phyloP scores from a whole-genome alignment of 1,284 basidiomycete genomes.

The Flammula alnicola region DNA sequence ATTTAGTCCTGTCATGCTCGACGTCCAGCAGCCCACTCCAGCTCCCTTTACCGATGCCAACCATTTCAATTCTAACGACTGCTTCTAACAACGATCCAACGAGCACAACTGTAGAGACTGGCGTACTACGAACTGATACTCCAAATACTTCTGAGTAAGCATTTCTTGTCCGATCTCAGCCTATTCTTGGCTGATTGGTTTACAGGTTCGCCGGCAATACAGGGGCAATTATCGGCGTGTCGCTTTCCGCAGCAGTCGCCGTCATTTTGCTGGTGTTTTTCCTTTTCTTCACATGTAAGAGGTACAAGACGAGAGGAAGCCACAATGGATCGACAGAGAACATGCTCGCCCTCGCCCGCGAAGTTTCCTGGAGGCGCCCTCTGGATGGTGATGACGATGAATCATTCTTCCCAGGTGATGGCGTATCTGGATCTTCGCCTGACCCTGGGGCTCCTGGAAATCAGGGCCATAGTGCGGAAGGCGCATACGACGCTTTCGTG shows the following conservation, averaged over 20 bases:
- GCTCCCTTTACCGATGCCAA: too few species aligned
- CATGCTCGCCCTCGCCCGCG: slow-evolving; percentile 20
- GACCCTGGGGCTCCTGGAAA: too few species aligned
- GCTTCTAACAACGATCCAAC: background rate
- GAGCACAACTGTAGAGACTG: slow-evolving; percentile 12
- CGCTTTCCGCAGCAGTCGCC: slow-evolving; percentile 29
- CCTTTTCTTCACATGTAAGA: slow-evolving; percentile 33
- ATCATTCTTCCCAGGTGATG: slow-evolving; percentile 12
- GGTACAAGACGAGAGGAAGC: slow-evolving; percentile 23
- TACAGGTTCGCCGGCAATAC: slow-evolving; percentile 38
- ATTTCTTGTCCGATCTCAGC: background rate
- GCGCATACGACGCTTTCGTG: background rate
- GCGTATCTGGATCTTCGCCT: too few species aligned
- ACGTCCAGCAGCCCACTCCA: too few species aligned
- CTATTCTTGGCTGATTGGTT: background rate
- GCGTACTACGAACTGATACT: slow-evolving; percentile 26
- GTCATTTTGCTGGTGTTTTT: slow-evolving; percentile 27
- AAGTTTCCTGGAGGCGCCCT: slow-evolving; percentile 30
- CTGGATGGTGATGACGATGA: slow-evolving; percentile 33
- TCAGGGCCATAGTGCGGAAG: background rate
- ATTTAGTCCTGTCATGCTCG: too few species aligned
- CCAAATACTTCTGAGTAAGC: slow-evolving; percentile 23
- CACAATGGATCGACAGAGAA: slow-evolving; percentile 20
- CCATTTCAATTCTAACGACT: background rate
- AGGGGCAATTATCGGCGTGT: slow-evolving; percentile 40